phyloP scores from a whole-genome alignment of 371 early-diverging fungal species.

The Smittium culicis region DNA sequence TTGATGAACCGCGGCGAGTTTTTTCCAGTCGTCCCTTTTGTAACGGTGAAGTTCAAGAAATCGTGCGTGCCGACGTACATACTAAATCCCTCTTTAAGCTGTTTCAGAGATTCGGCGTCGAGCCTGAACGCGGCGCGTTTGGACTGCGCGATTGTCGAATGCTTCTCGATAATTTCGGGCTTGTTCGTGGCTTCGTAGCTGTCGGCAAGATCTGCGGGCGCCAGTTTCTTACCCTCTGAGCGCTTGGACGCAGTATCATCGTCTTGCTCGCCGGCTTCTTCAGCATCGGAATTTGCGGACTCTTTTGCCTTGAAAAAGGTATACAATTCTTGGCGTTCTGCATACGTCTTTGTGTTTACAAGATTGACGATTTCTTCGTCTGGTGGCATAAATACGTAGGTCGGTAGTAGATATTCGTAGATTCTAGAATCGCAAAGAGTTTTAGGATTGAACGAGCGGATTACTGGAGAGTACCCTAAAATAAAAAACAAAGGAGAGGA shows the following conservation, averaged over 20 bases:
- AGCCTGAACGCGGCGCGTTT: conserved; percentile 47
- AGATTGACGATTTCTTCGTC: conserved; percentile 25
- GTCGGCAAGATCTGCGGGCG: not conserved
- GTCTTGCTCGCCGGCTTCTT: not conserved
- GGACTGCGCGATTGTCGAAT: conserved; percentile 36
- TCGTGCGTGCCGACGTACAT: conserved; percentile 83
- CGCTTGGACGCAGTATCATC: not conserved
- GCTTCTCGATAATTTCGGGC: conserved; percentile 7
- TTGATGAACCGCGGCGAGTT: conserved; percentile 67
- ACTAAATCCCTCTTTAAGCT: conserved; percentile 50
- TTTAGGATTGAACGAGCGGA: conserved; percentile 82
- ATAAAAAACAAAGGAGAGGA: no score
- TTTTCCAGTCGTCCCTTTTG: conserved; percentile 54
- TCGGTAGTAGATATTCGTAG: conserved; percentile 97
- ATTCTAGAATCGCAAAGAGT: conserved; percentile 79
- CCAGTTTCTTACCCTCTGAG: not conserved
- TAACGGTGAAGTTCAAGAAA: conserved; percentile 94
- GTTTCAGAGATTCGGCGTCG: conserved; percentile 37
- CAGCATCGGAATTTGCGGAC: not conserved
- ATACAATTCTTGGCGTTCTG: conserved; percentile 20
- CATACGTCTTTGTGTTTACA: conserved; percentile 21
- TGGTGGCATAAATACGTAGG: conserved; percentile 56
- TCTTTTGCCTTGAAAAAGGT: conserved; percentile 14
- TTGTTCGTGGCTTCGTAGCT: conserved; percentile 4
- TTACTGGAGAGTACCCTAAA: conserved; percentile 43